These are phyloP conservation scores for Agrostemma githago DNA, from an alignment of 148 eudicot genomes.

Conservation along the genomic window DNA sequence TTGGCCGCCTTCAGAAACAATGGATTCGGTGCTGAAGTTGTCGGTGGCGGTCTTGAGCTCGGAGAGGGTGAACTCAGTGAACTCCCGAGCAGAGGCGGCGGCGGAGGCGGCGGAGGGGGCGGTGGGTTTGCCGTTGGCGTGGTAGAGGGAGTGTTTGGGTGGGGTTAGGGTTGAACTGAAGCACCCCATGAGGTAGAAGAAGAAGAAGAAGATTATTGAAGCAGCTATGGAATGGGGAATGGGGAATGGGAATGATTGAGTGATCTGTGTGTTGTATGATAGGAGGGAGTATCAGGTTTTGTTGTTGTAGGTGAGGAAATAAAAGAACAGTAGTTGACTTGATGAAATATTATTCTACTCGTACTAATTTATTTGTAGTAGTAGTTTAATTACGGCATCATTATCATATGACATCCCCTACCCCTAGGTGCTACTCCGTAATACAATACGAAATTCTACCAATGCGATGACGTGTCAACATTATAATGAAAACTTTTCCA, in stretches of 20 bases:
- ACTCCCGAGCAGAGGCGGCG: constrained; percentile 25
- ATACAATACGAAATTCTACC: too few relatives aligned
- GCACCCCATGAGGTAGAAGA: constrained; percentile 52
- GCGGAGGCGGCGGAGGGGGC: background rate
- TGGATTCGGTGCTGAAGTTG: constrained; percentile 59
- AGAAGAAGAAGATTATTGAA: background rate
- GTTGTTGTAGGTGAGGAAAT: constrained; percentile 11
- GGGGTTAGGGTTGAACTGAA: constrained; percentile 34
- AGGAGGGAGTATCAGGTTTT: background rate
- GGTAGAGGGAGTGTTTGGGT: constrained; percentile 16
- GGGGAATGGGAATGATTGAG: background rate
- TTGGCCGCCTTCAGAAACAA: constrained; percentile 80
- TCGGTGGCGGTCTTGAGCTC: constrained; percentile 70
- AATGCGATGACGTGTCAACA: too few relatives aligned
- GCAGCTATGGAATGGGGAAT: background rate
- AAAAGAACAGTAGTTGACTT: background rate
- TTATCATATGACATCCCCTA: too few relatives aligned
- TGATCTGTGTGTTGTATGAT: background rate
- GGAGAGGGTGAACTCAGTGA: constrained; percentile 52
- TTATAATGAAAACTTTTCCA: too few relatives aligned
- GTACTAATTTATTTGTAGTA: too few relatives aligned
- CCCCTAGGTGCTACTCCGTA: too few relatives aligned
- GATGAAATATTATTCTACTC: background rate
- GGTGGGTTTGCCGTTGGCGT: constrained; percentile 22
- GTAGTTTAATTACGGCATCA: too few relatives aligned